Evolutionary conservation across 257 asterid species (phyloP), one percentile per base, ranked within the genome.

Genomic region (Solanum habrochaites): DNA sequence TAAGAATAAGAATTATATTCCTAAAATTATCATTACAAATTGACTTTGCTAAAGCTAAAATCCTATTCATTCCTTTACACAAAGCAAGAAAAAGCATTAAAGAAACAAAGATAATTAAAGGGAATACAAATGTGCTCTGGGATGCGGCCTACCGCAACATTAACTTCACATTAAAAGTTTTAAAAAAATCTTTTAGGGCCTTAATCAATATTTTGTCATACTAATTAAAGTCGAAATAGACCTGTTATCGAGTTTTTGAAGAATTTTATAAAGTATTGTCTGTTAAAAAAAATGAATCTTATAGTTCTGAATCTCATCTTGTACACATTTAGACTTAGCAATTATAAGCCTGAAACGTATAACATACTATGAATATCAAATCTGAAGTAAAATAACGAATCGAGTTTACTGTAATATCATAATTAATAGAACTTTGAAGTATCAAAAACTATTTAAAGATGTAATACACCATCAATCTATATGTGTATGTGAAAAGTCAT

Each of bases 71-170:
- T 20, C 67, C 83, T 83, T 85, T 85, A 27, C 77, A 73, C 62
- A 52, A 64, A n/a, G 20, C 82, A 27, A 60, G 25, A 1, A 25
- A 39, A 42, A 40, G 77, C 49, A 37, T 13, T 82, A 10, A 62
- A 49, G 20, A 82, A 56, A 37, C 5, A 12, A 9, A 25, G 21
- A 15, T 6, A 39, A 52, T 18, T 52, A 71, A 11, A 83, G 58
- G 56, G 83, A 87, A 86, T 58, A 85, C 23, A 69, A 85, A 60
- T 80, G 52, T 83, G 81, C 71, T 60, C 67, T 67, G 85, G 31
- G 89, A 90, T 78, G 91, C 90, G 91, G 90, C 91, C 40, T 82
- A 84, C 62, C 82, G 88, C 85, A 81, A 84, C 66, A 43, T 88
- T 27, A 52, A 67, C 78, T 82, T 62, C 62, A 39, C 35, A 31